These are phyloP conservation scores for Aspergillus taichungensis DNA, from an alignment of 495 filamentous ascomycete species.

Conservation along the genomic window DNA sequence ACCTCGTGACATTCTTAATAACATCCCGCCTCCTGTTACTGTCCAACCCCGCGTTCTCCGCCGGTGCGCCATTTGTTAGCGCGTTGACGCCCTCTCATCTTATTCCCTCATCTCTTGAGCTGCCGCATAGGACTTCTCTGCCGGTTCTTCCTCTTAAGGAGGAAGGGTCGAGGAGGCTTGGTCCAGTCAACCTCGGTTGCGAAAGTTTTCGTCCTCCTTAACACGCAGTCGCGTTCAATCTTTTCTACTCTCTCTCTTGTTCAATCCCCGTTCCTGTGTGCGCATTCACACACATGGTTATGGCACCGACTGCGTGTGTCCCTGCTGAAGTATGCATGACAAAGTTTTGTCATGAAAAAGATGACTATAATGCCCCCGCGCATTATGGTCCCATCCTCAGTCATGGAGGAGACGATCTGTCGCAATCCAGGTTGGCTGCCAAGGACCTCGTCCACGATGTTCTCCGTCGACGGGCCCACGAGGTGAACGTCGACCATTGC, in stretches of 20 bases:
- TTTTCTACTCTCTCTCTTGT: constrained; percentile 13
- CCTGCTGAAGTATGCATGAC: constrained; percentile 43
- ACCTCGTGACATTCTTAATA: constrained; percentile 56
- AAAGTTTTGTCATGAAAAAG: constrained; percentile 21
- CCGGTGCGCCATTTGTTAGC: constrained; percentile 43
- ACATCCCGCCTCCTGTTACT: constrained; percentile 65
- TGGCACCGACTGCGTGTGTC: constrained; percentile 64
- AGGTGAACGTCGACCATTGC: constrained; percentile 75
- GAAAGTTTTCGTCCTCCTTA: constrained; percentile 89
- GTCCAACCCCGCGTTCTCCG: constrained; percentile 46
- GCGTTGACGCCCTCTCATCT: constrained; percentile 45
- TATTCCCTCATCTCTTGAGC: constrained; percentile 59
- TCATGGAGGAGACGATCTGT: constrained; percentile 34
- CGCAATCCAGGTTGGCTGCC: constrained; percentile 40
- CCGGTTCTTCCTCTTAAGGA: constrained; percentile 92
- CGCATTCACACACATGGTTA: constrained; percentile 43
- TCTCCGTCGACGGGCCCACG: constrained; percentile 70
- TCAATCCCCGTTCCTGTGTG: constrained; percentile 16
- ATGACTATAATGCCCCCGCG: constrained; percentile 20
- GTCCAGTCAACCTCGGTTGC: constrained; percentile 74
- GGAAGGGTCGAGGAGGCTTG: constrained; percentile 90
- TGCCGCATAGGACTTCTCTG: constrained; percentile 97
- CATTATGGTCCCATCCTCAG: constrained; percentile 22
- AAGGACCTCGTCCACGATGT: constrained; percentile 64
- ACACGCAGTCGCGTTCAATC: constrained; percentile 37